Conservation (phyloP, 2,329 filamentous ascomycete genomes). For the Fusarium siculi region DNA sequence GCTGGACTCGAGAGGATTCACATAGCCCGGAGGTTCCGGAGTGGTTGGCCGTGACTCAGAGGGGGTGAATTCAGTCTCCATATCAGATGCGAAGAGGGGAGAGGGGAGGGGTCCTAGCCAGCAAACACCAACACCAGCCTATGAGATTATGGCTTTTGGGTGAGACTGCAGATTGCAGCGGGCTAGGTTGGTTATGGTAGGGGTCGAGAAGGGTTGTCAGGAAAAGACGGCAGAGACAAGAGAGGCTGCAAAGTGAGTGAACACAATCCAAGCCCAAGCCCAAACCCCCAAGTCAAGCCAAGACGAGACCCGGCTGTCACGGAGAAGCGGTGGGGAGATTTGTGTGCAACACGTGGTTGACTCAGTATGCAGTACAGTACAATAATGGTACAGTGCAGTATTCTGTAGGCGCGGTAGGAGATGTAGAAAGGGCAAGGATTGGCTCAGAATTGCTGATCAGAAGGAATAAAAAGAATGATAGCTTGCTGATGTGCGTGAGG, state of each 20-base stretch:
- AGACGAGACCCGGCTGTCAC: slow-evolving; percentile 27
- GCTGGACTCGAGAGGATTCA: slow-evolving; percentile 56
- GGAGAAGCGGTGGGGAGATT: slow-evolving; percentile 31
- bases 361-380: slow-evolving; percentile 25
- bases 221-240: not conserved
- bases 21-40: slow-evolving; percentile 52
- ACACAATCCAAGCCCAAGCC: slow-evolving; percentile 5
- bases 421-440: slow-evolving; percentile 20
- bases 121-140: not conserved
- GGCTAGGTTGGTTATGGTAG: slow-evolving; percentile 1
- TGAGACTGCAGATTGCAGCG: slow-evolving; percentile 18
- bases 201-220: slow-evolving; percentile 11
- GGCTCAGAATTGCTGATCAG: slow-evolving; percentile 29
- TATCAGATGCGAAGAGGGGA: slow-evolving; percentile 22
- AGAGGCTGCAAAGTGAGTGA: slow-evolving; percentile 12
- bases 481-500: slow-evolving; percentile 20
- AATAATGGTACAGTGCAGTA: not conserved
- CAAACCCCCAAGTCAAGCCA: slow-evolving; percentile 17
- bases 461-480: slow-evolving; percentile 13
- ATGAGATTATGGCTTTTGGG: slow-evolving; percentile 15
- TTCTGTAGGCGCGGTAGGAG: slow-evolving; percentile 11
- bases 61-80: slow-evolving; percentile 45
- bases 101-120: slow-evolving; percentile 18
- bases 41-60: slow-evolving; percentile 46
- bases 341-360: slow-evolving; percentile 40